A percentile compares a stretch with the other conserved stretches of the same genome.
These are phyloP conservation scores for Cyphellophora europaea DNA, from an alignment of 2,329 filamentous ascomycete genomes.

Conservation along the genomic window DNA sequence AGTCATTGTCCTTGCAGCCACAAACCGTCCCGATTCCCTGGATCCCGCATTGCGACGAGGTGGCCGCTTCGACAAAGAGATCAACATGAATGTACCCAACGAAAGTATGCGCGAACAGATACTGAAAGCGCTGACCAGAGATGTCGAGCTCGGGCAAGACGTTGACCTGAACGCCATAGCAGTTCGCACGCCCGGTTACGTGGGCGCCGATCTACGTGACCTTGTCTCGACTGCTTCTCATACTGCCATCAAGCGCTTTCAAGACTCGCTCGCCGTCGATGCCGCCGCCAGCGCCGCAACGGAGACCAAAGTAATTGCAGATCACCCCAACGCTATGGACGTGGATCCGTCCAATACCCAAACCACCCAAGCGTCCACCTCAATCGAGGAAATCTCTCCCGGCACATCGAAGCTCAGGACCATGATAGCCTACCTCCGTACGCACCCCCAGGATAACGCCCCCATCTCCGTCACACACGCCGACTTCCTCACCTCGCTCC, in stretches of 20 bases:
- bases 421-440: background rate
- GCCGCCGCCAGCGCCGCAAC: constrained; percentile 4
- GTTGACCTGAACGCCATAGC: constrained; percentile 68
- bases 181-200: constrained; percentile 81
- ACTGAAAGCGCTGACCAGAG: constrained; percentile 60
- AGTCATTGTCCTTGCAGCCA: constrained; percentile 84
- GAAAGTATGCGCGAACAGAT: constrained; percentile 70
- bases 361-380: background rate
- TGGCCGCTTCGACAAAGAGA: constrained; percentile 71
- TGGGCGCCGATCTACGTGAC: constrained; percentile 78
- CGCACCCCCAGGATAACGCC: constrained; percentile 20
- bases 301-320: constrained; percentile 28
- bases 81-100: constrained; percentile 81
- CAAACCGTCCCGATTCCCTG: constrained; percentile 76
- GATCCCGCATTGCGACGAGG: constrained; percentile 67
- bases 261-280: constrained; percentile 35
- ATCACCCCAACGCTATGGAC: constrained; percentile 47
- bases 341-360: constrained; percentile 31
- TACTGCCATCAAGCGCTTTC: constrained; percentile 53
- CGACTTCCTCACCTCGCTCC: constrained; percentile 66
- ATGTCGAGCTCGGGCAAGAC: constrained; percentile 54
- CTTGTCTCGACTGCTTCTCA: constrained; percentile 57
- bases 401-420: background rate
- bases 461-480: constrained; percentile 51
- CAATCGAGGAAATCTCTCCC: background rate